These are phyloP conservation scores for Leccinum barrowsii DNA, from an alignment of 768 basidiomycete species.

Conservation along the genomic window DNA sequence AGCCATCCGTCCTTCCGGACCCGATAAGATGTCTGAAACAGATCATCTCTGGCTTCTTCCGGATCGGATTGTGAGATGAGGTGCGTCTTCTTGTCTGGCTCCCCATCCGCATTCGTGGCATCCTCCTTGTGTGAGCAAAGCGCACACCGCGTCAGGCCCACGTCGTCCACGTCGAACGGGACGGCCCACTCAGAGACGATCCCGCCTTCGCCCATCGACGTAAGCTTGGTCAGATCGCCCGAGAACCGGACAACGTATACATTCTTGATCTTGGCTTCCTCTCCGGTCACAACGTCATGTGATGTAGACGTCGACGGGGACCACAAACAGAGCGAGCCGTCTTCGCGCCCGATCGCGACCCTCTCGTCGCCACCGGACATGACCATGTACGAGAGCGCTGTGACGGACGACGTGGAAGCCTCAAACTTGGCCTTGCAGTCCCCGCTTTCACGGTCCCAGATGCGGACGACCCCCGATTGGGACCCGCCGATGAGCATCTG, in stretches of 20 bases:
- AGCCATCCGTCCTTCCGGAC: conserved; percentile 22
- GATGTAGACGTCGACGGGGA: conserved; percentile 11
- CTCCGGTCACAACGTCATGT: conserved; percentile 3
- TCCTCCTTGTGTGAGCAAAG: background rate
- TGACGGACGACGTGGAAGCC: conserved; percentile 10
- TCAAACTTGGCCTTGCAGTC: conserved; percentile 7
- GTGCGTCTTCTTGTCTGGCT: background rate
- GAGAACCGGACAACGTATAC: conserved; percentile 11
- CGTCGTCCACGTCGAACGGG: conserved; percentile 1
- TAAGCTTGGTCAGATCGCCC: conserved; percentile 2
- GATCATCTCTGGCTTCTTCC: conserved; percentile 2
- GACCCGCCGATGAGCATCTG: conserved; percentile 18
- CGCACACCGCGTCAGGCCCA: background rate
- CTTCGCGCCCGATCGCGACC: conserved; percentile 17
- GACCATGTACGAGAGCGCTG: conserved; percentile 11
- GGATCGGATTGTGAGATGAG: conserved; percentile 11
- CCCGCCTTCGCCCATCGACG: conserved; percentile 6
- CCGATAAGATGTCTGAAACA: conserved; percentile 9
- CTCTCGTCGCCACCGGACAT: background rate
- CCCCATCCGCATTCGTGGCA: background rate
- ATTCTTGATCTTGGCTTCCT: conserved; percentile 5
- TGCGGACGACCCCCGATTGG: conserved; percentile 5
- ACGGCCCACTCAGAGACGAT: conserved; percentile 6
- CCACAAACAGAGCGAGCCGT: conserved; percentile 22
- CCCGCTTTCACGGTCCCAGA: conserved; percentile 21